Evolutionary conservation across 2,329 filamentous ascomycete genomes (phyloP), one percentile per base, ranked within the genome.

Genomic region (Venturia nashicola): DNA sequence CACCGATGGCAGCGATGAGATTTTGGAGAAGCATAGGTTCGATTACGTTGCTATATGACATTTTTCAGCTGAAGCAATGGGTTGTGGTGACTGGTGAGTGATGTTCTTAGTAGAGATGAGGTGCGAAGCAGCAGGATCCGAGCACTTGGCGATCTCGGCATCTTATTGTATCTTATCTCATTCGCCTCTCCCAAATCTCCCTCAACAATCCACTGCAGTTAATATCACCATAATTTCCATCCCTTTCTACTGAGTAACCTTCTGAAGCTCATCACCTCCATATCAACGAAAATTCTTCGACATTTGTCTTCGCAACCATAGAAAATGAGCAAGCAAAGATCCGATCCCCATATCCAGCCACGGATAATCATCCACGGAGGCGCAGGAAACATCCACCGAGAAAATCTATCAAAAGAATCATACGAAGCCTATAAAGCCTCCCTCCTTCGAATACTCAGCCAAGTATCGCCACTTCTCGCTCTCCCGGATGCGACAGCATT

Each of bases 401-500:
- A 68, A 2, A 77, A 76, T 62, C 68, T 80, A 1, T 69, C 76
- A 0, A 66, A 67, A 23, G 66, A 70, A 5, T 69, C 70, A 23
- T 77, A 78, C 67, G 42, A 71, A 32, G 68, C 68, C 0, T 79
- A 79, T 65, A 71, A 72, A 34, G 44, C 68, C 7, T 74, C 77
- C 1, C 73, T 80, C 2, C 70, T 73, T 2, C 60, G 43, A 1
- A 76, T 78, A 62, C 68, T 79, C 1, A 43, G 60, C 43, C 20
- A 67, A 11, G 61, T 68, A 32, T 69, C 76, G 0, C 64, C 70
- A 0, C 65, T 69, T 3, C 72, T 80, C 0, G 51, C 61, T 0
- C 61, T 69, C 3, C 71, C 73, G 0, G 67, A 67, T 2, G 81
- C 83, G 9, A 80, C 80, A 0, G 89, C 91, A 0, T 80, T 96